Evolutionary conservation across 1,284 basidiomycete genomes (phyloP).

Genomic region (Trametes hirsuta): DNA sequence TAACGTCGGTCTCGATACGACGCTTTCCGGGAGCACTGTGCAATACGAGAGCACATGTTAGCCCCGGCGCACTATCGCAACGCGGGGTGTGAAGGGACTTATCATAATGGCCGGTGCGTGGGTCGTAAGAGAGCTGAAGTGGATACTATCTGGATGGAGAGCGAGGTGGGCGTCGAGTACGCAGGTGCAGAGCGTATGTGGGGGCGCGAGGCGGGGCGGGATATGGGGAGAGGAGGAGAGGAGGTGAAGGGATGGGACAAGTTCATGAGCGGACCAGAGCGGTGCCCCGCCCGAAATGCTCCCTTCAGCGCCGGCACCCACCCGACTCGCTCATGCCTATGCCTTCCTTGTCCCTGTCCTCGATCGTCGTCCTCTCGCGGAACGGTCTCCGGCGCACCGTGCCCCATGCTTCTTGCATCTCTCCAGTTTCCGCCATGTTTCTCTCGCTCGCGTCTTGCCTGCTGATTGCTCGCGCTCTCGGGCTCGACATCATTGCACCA

Average conservation of each 20-base stretch:
- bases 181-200: neutral
- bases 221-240: constrained; percentile 1
- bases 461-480: neutral
- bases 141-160: neutral
- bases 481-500: neutral
- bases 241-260: constrained; percentile 9
- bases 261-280: neutral
- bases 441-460: neutral
- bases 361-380: neutral
- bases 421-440: neutral
- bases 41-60: constrained; percentile 30
- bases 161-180: neutral
- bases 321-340: neutral
- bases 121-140: neutral
- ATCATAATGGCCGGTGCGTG: constrained; percentile 35
- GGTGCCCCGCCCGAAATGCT: constrained; percentile 2
- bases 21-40: constrained; percentile 78
- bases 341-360: neutral
- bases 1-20: constrained; percentile 98
- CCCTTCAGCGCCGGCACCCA: constrained; percentile 11
- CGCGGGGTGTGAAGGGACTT: constrained; percentile 25
- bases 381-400: too few relatives aligned
- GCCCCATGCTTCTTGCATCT: too few relatives aligned
- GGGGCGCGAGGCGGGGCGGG: neutral
- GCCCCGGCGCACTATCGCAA: constrained; percentile 1